Percentiles rank a stretch among this genome's conserved stretches.
Evolutionary conservation across 1,139 yeast genomes (phyloP).

Genomic region (Pichia kudriavzevii): DNA sequence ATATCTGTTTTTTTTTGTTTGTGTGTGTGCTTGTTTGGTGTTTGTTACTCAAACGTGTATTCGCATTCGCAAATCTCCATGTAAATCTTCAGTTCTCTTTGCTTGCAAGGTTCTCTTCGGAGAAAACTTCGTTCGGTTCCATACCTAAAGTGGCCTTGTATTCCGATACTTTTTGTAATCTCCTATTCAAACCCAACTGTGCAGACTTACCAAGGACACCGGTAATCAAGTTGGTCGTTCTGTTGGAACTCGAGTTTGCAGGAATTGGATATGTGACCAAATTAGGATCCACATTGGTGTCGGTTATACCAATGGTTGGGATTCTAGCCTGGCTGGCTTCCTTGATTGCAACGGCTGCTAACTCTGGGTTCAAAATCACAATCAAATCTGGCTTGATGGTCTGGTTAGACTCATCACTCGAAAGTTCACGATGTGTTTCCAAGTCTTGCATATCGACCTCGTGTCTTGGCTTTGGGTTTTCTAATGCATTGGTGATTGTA

Average conservation of each 20-base stretch:
- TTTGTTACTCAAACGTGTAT: no score
- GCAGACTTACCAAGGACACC: conserved; percentile 88
- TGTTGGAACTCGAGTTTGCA: conserved; percentile 87
- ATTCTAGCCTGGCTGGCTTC: conserved; percentile 80
- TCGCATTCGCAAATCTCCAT: no score
- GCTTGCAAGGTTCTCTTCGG: no score
- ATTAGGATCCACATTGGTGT: conserved; percentile 88
- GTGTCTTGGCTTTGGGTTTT: conserved; percentile 58
- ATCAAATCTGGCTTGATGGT: conserved; percentile 82
- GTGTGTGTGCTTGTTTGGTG: no score
- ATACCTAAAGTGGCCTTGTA: conserved; percentile 28
- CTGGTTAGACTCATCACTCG: conserved; percentile 35
- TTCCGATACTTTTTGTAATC: conserved; percentile 37
- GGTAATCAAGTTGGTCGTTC: conserved; percentile 69
- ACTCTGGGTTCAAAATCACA: conserved; percentile 80
- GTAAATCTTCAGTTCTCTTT: no score
- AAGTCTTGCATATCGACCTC: conserved; percentile 64
- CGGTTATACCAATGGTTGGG: conserved; percentile 91
- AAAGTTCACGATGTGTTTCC: conserved; percentile 51
- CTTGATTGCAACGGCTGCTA: conserved; percentile 68
- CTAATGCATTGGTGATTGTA: conserved; percentile 77
- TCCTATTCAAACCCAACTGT: conserved; percentile 58
- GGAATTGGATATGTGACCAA: conserved; percentile 91
- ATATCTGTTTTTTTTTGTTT: no score
- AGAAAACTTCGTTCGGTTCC: conserved; percentile 13